Conservation (phyloP, 225 moss, liverwort and hornwort species). For the Lunularia cruciata region DNA sequence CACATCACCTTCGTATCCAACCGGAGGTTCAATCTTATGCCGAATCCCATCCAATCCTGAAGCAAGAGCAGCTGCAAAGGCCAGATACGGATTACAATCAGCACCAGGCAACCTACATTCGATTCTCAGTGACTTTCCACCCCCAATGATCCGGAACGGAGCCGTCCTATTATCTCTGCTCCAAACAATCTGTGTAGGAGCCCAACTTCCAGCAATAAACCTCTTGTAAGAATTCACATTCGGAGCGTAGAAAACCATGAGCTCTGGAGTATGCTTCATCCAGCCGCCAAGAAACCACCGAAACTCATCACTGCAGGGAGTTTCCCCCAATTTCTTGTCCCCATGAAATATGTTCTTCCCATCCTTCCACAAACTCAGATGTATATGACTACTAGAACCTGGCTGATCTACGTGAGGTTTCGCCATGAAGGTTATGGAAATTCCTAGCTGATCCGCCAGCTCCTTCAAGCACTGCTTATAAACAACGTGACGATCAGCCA, state of each 20-base stretch:
- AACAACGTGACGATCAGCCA: constrained; percentile 94
- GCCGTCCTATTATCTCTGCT: constrained; percentile 93
- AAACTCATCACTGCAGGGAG: constrained; percentile 91
- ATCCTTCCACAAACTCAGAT: constrained; percentile 80
- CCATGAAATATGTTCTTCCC: constrained; percentile 78
- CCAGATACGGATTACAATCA: constrained; percentile 95
- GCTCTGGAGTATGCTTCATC: constrained; percentile 97
- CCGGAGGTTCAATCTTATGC: constrained; percentile 80
- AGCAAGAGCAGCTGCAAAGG: constrained; percentile 91
- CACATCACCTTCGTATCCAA: constrained; percentile 74
- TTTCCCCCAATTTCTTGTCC: constrained; percentile 61
- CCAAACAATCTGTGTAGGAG: constrained; percentile 95
- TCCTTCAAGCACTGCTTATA: constrained; percentile 99
- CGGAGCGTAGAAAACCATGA: constrained; percentile 97
- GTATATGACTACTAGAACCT: constrained; percentile 95
- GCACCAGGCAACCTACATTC: constrained; percentile 96
- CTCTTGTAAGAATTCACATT: constrained; percentile 98
- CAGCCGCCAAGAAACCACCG: constrained; percentile 97
- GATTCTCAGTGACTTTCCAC: constrained; percentile 85
- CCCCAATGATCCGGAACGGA: constrained; percentile 83
- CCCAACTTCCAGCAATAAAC: constrained; percentile 90
- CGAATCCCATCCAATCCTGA: constrained; percentile 93
- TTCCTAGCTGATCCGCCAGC: constrained; percentile 78
- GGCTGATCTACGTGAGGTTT: constrained; percentile 87
- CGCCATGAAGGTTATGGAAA: constrained; percentile 96